phyloP scores from a whole-genome alignment of 2,329 filamentous ascomycete genomes.

The Colletotrichum cereale region DNA sequence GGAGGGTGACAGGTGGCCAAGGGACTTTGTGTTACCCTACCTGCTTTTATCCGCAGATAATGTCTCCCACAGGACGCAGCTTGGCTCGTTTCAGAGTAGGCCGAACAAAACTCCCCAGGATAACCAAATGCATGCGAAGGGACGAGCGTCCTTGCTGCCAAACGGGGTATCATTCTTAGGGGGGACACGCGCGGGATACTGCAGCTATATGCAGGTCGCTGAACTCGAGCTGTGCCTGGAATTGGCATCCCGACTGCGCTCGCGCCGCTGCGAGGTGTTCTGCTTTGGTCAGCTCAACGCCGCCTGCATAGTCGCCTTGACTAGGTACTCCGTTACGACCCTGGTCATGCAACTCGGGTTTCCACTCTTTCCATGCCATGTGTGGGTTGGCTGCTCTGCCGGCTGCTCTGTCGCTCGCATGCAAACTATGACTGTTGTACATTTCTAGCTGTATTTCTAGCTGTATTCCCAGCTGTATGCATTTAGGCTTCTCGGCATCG shows the following conservation, averaged over 20 bases:
- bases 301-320: constrained; percentile 21
- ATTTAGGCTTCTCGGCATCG: background rate
- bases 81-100: constrained; percentile 36
- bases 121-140: constrained; percentile 9
- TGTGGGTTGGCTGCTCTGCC: background rate
- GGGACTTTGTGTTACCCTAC: constrained; percentile 2
- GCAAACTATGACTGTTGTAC: background rate
- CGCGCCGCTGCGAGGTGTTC: constrained; percentile 3
- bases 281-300: constrained; percentile 4
- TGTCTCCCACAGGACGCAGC: background rate
- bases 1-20: constrained; percentile 7
- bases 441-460: no score
- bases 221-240: constrained; percentile 16
- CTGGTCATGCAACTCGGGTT: constrained; percentile 13
- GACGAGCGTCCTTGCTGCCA: constrained; percentile 6
- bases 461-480: background rate
- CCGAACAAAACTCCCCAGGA: constrained; percentile 6
- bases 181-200: constrained; percentile 21
- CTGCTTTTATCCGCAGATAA: background rate
- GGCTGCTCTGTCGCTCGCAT: background rate
- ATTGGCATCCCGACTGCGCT: constrained; percentile 9
- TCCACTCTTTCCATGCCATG: background rate
- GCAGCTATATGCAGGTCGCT: constrained; percentile 31
- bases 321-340: no score
- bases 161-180: constrained; percentile 30